Evolutionary conservation across 306 rosid genomes (phyloP).

Genomic region (Cercis canadensis): DNA sequence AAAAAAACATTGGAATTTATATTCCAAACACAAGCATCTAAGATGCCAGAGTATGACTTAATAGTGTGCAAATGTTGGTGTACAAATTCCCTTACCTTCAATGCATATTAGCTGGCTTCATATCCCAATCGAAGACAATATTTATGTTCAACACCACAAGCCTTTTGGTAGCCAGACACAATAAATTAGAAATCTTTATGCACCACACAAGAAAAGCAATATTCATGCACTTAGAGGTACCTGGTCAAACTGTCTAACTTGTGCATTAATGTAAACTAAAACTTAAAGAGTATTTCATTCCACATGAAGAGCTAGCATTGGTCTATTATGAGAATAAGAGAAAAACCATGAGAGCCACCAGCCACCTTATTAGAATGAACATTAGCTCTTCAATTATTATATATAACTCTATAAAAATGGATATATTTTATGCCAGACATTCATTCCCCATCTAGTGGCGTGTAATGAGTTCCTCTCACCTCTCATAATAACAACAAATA

Average conservation of each 20-base stretch:
- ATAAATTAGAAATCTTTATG: slow-evolving; percentile 38
- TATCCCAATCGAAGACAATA: slow-evolving; percentile 8
- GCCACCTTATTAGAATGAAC: background rate
- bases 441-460: slow-evolving; percentile 36
- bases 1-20: too few relatives aligned
- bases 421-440: slow-evolving; percentile 37
- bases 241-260: slow-evolving; percentile 30
- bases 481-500: slow-evolving; percentile 24
- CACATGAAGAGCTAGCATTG: too few relatives aligned
- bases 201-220: slow-evolving; percentile 37
- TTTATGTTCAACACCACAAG: slow-evolving; percentile 32
- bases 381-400: slow-evolving; percentile 19
- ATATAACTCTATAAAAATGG: background rate
- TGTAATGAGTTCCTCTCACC: slow-evolving; percentile 17
- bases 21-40: too few relatives aligned
- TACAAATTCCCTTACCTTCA: too few relatives aligned
- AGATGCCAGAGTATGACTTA: too few relatives aligned
- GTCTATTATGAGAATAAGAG: background rate
- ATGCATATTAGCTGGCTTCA: too few relatives aligned
- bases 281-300: too few relatives aligned
- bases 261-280: too few relatives aligned
- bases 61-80: too few relatives aligned
- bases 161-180: slow-evolving; percentile 34
- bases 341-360: too few relatives aligned
- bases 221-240: slow-evolving; percentile 2